A percentile compares a stretch with the other conserved stretches of the same genome.
Conservation (phyloP, 2,329 filamentous ascomycete species). For the Colletotrichum nymphaeae region DNA sequence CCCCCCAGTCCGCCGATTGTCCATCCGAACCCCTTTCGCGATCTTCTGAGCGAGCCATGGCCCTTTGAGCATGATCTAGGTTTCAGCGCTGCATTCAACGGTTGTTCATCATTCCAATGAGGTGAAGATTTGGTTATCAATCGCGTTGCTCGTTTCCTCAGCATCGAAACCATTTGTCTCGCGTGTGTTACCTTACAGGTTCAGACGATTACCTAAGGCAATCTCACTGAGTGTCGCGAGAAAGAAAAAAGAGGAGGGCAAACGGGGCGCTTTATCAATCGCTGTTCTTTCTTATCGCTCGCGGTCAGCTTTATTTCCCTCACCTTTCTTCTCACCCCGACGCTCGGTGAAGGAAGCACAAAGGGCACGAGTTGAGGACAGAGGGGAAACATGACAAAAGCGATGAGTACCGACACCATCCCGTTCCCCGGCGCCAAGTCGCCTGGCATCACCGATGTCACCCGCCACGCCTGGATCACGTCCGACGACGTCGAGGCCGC, state of each 20-base stretch:
- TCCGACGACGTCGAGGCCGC: slow-evolving; percentile 31
- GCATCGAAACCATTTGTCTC: neutral
- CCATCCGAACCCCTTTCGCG: neutral
- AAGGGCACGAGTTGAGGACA: neutral
- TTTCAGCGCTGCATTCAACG: neutral
- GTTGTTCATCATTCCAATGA: slow-evolving; percentile 1
- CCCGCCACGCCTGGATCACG: slow-evolving; percentile 32
- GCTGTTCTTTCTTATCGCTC: neutral
- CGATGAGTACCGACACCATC: slow-evolving; percentile 31
- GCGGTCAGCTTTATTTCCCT: neutral
- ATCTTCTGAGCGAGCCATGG: neutral
- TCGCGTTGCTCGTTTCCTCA: neutral
- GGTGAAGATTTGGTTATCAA: neutral
- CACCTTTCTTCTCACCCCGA: neutral
- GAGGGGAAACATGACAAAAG: neutral
- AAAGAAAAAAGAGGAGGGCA: neutral
- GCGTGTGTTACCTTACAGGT: neutral
- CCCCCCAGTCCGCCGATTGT: neutral
- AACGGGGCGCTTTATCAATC: neutral
- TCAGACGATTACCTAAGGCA: neutral
- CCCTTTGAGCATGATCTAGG: neutral
- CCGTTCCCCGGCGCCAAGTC: slow-evolving; percentile 34
- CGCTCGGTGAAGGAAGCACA: slow-evolving; percentile 16
- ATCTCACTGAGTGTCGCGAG: neutral
- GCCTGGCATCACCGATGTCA: slow-evolving; percentile 31